Base-by-base conservation (phyloP, 2,329 filamentous ascomycete genomes). In the Fusarium sp. region DNA sequence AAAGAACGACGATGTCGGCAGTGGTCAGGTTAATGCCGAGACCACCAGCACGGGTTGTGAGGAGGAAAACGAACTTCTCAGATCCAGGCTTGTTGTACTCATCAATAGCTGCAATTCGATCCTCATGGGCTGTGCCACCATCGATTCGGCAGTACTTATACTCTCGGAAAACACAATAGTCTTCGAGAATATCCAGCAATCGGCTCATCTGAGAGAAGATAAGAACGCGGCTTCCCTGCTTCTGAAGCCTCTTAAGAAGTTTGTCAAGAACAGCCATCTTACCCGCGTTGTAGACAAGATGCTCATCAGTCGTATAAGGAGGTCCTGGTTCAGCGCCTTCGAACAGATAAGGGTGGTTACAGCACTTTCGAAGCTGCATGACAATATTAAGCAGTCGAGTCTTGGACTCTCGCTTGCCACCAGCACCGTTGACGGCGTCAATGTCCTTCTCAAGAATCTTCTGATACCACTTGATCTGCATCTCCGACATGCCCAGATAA, bases 131-230 rank as follows among this genome's bases (percentile, higher is more conserved):
- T 15, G 96, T 99, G 48, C 95, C 91, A 76, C 96, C 96, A 78
- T 99, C 96, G 68, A 99, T 99, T 76, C 96, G 93, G 81, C 95
- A 98, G 82, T 99, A 99, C 68, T 97, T 92, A 82, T 93, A 98
- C 33, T 94, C 91, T 60, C 95, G 89, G 85, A 99, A 97, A 44
- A 98, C 94, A 70, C 95, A 98, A 81, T 99, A 99, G 79, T 99
- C 96, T 78, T 99, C 96, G 17, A 99, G 87, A 54, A 99, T 99
- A 77, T 99, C 96, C 42, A 99, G 84, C 39, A 98, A 87, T 87
- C 96, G 93, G 76, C 95, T 98, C 96, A 99, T 99, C 77, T 99
- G 96, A 1, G 96, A 99, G 83, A 99, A 99, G 74, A 99, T 98
- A 58, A 99, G 88, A n/a, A 99, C 94, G 70, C 96, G 89, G 77